These are phyloP conservation scores for Tulasnella sp. DNA, from an alignment of 768 basidiomycete species.

Conservation along the genomic window DNA sequence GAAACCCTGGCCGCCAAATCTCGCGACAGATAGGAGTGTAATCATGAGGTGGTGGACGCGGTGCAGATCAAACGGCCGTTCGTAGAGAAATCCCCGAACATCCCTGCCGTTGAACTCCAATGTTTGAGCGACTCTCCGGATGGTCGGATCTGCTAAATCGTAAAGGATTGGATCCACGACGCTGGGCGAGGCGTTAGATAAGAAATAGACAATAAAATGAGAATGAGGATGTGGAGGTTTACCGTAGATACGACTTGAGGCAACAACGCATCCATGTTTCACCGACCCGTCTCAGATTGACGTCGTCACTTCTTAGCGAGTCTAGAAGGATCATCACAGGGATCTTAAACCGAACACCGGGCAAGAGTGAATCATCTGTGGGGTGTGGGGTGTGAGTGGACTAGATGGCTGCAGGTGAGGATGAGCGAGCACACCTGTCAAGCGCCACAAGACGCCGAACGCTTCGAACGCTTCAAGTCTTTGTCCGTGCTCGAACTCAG, in stretches of 20 bases:
- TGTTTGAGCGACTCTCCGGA: constrained; percentile 40
- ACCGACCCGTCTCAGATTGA: constrained; percentile 59
- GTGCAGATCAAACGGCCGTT: constrained; percentile 65
- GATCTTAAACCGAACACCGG: constrained; percentile 71
- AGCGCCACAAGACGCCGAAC: constrained; percentile 86
- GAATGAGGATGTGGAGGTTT: constrained; percentile 13
- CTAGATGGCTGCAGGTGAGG: too few relatives aligned
- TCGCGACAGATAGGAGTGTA: constrained; percentile 59
- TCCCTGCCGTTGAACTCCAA: constrained; percentile 53
- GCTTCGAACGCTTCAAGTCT: constrained; percentile 61
- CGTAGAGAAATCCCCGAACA: constrained; percentile 55
- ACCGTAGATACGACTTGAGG: constrained; percentile 86
- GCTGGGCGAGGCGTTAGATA: too few relatives aligned
- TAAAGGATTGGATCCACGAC: constrained; percentile 79
- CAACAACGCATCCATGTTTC: constrained; percentile 98
- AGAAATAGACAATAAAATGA: too few relatives aligned
- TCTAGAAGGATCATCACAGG: constrained; percentile 86
- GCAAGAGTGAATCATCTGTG: constrained; percentile 66
- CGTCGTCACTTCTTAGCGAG: constrained; percentile 64
- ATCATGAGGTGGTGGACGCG: constrained; percentile 65
- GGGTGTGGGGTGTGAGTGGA: neutral
- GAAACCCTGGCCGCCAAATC: constrained; percentile 86
- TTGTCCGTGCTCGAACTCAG: constrained; percentile 37
- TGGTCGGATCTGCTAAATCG: constrained; percentile 60
- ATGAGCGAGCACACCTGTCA: constrained; percentile 47